Base-by-base conservation (phyloP, 2,329 filamentous ascomycete genomes). In the Aphanoascus verrucosus region DNA sequence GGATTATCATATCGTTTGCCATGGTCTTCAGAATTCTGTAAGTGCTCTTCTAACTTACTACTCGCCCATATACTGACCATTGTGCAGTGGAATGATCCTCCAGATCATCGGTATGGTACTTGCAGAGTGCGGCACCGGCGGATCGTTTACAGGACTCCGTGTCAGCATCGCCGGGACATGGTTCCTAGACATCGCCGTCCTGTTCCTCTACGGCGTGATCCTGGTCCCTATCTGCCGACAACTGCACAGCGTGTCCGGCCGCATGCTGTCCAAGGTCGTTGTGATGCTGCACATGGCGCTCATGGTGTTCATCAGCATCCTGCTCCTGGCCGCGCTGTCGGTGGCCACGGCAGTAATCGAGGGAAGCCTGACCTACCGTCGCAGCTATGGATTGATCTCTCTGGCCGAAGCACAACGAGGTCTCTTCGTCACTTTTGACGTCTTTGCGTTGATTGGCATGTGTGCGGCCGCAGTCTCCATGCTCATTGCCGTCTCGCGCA, bases 191-290 rank as follows among this genome's bases (percentile, higher is more conserved):
- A 23, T 49, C 15, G n/a, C 11, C 4, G 19, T 34, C 19, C 28
- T 56, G n/a, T 41, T 54, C 12, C 46, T 56, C 7, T 53, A 46
- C 9, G 55, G 55, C 19, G 17, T 54, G 5, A 54, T 56, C 7
- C 14, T 56, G 42, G 48, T 54, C 3, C 47, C 55, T 5, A 17
- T 56, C 43, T 56, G 55, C 55, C 40, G 52, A 20, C 55, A 54
- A 28, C 34, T 56, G 31, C 55, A 56, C 14, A 35, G 49, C 23
- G 34, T 38, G 1, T 40, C 52, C 15, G 51, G 55, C 2, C 31
- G 32, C 2, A 19, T 48, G 20, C 49, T 54, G 14, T 46, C 45
- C 15, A 49, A 37, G n/a, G 7, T 48, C 9, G 46, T 54, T 9
- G 34, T 46, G 15, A 8, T 54, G 31, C 28, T 6, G 14, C 46